These are phyloP conservation scores for Rhynchospora breviuscula DNA, from an alignment of 176 grass and related monocot genomes.

Conservation along the genomic window DNA sequence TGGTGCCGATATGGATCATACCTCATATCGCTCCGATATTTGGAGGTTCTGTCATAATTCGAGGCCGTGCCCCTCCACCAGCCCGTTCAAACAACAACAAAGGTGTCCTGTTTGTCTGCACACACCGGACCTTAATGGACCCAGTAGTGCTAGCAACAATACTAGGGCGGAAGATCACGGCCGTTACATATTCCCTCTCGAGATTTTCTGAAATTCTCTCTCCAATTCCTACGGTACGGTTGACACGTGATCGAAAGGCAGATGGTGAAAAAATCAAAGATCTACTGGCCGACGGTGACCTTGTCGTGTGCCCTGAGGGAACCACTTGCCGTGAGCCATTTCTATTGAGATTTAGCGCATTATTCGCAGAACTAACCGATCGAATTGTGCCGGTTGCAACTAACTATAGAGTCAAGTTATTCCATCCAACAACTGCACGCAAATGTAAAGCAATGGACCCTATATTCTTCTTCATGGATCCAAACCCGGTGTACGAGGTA, in stretches of 20 bases:
- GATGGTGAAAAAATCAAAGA: conserved; percentile 31
- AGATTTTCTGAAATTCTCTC: conserved; percentile 40
- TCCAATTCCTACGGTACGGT: conserved; percentile 36
- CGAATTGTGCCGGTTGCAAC: conserved; percentile 87
- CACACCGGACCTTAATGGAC: conserved; percentile 66
- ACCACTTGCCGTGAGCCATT: conserved; percentile 94
- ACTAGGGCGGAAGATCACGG: conserved; percentile 33
- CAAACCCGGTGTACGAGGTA: conserved; percentile 77
- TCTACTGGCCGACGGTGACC: conserved; percentile 53
- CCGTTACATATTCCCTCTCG: conserved; percentile 49
- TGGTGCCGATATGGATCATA: conserved; percentile 48
- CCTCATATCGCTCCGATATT: conserved; percentile 43
- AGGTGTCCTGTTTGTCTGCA: conserved; percentile 88
- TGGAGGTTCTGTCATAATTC: conserved; percentile 55
- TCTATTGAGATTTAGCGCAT: conserved; percentile 79
- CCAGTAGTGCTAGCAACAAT: conserved; percentile 38
- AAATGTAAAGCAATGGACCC: conserved; percentile 99
- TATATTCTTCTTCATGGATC: conserved; percentile 99
- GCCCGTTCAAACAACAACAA: background rate
- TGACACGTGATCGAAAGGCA: conserved; percentile 28
- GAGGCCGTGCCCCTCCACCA: conserved; percentile 35
- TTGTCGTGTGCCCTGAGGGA: conserved; percentile 88
- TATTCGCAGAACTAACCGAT: conserved; percentile 95
- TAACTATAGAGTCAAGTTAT: conserved; percentile 72
- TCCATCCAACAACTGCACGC: conserved; percentile 88